Conservation (phyloP, 495 filamentous ascomycete genomes). For the Neurospora sp. region DNA sequence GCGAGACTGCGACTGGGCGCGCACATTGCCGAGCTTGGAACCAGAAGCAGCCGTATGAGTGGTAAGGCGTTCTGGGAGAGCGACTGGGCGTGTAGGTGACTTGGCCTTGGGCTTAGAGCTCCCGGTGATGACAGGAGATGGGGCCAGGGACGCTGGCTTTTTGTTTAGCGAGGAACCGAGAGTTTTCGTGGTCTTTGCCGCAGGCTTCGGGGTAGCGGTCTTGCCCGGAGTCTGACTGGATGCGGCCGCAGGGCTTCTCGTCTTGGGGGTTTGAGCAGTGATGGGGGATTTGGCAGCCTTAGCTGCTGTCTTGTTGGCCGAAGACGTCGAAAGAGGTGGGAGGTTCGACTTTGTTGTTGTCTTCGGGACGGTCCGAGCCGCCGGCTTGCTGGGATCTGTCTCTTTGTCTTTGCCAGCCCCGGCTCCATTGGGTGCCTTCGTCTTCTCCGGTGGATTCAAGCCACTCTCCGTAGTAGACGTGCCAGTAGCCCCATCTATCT, state of each 20-base stretch:
- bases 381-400: conserved; percentile 29
- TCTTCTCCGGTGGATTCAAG: not conserved
- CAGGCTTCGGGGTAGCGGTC: conserved; percentile 18
- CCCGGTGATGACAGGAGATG: conserved; percentile 26
- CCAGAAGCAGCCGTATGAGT: conserved; percentile 54
- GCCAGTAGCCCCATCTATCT: not conserved
- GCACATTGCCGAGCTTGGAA: conserved; percentile 37
- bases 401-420: conserved; percentile 10
- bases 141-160: conserved; percentile 26
- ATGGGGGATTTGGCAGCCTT: conserved; percentile 31
- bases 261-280: conserved; percentile 17
- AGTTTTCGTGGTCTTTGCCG: conserved; percentile 18
- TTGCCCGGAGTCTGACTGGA: conserved; percentile 16
- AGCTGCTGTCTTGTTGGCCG: conserved; percentile 26
- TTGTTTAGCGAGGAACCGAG: conserved; percentile 18
- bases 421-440: conserved; percentile 4
- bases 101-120: conserved; percentile 50
- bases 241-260: conserved; percentile 12
- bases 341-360: conserved; percentile 18
- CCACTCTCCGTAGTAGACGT: not conserved
- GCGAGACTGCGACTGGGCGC: conserved; percentile 26
- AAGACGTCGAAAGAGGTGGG: conserved; percentile 18
- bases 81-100: conserved; percentile 55
- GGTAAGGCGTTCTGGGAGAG: conserved; percentile 50
- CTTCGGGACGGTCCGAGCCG: conserved; percentile 32